These are phyloP conservation scores for Wickerhamomyces sp. DNA, from an alignment of 1,139 yeast species.

Conservation along the genomic window DNA sequence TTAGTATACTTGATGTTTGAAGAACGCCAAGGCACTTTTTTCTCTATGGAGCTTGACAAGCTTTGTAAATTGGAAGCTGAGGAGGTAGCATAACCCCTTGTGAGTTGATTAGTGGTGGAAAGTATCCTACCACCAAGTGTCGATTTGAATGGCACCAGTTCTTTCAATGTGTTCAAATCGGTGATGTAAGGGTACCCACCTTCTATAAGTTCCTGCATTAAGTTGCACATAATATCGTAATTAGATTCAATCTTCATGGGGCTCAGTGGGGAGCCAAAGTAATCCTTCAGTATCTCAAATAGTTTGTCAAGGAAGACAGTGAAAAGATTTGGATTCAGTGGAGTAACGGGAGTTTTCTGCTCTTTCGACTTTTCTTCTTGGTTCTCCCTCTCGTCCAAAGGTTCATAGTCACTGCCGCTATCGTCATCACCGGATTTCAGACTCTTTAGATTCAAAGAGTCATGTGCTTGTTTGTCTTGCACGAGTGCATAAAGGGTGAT, in stretches of 20 bases:
- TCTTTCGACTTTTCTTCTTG: slow-evolving; percentile 5
- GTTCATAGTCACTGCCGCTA: slow-evolving; percentile 14
- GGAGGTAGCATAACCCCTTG: slow-evolving; percentile 20
- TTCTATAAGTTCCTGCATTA: slow-evolving; percentile 67
- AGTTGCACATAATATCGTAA: slow-evolving; percentile 56
- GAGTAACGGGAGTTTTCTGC: slow-evolving; percentile 1
- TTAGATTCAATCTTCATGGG: slow-evolving; percentile 57
- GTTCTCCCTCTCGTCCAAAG: slow-evolving; percentile 5
- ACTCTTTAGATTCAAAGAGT: slow-evolving; percentile 21
- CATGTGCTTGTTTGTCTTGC: slow-evolving; percentile 14
- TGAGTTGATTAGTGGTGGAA: slow-evolving; percentile 31
- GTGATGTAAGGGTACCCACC: slow-evolving; percentile 70
- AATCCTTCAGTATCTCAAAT: slow-evolving; percentile 47
- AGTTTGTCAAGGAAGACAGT: slow-evolving; percentile 50
- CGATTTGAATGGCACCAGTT: slow-evolving; percentile 57
- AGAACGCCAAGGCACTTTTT: slow-evolving; percentile 18
- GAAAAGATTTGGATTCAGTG: slow-evolving; percentile 47
- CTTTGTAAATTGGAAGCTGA: slow-evolving; percentile 12
- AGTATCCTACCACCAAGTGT: slow-evolving; percentile 36
- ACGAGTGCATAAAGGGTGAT: slow-evolving; percentile 17
- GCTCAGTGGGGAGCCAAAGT: slow-evolving; percentile 54
- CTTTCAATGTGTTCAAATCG: slow-evolving; percentile 66
- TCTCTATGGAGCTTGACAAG: slow-evolving; percentile 38
- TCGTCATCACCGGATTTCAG: slow-evolving; percentile 26
- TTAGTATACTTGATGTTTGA: slow-evolving; percentile 21